Evolutionary conservation across 2,329 filamentous ascomycete species (phyloP), one percentile per base, ranked within the genome.

Genomic region (Monosporascus sp.): DNA sequence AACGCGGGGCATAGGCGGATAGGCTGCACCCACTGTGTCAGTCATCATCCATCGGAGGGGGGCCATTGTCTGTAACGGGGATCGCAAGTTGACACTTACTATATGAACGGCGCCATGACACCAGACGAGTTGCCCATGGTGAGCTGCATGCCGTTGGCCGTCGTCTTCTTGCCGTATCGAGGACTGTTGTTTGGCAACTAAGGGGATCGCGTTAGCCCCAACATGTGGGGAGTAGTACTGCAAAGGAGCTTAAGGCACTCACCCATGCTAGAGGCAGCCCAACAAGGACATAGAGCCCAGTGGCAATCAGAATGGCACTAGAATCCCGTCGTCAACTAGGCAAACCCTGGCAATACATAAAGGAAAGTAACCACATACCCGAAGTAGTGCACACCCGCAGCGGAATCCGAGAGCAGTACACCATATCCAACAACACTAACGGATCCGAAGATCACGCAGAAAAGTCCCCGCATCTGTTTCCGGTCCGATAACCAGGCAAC

Each of bases 101-200:
- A 80, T 51, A 88, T 82, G 61, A 90, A 91, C 0, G 86, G 82
- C 3, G 85, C 80, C 84, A 90, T 86, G 58, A 91, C 86, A 2
- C 88, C 88, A 11, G 84, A 80, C 17, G 78, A 76, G 58, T 91
- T 91, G 2, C 87, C 87, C 50, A 86, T 78, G 0, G 83, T 88
- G 37, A 91, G 73, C 66, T 91, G 87, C 65, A 91, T 66, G 0
- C 86, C 88, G 1, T 82, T 88, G 0, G 85, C 86, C 0, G 86
- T 87, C 0, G 87, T 87, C 34, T 88, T 76, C 68, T 91, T 92
- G 9, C 87, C 88, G 59, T 91, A 92, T 7, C 88, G 77, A 1
- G 89, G 88, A 17, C 81, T 79, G 55, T 91, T 91, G 19, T 80
- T 84, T 0, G 86, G 80, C 40, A 86, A 61, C 70, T 73, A 48